A percentile compares a stretch with the other conserved stretches of the same genome.
These are phyloP conservation scores for Clitopilus passeckerianus DNA, from an alignment of 768 basidiomycete genomes.

Conservation along the genomic window DNA sequence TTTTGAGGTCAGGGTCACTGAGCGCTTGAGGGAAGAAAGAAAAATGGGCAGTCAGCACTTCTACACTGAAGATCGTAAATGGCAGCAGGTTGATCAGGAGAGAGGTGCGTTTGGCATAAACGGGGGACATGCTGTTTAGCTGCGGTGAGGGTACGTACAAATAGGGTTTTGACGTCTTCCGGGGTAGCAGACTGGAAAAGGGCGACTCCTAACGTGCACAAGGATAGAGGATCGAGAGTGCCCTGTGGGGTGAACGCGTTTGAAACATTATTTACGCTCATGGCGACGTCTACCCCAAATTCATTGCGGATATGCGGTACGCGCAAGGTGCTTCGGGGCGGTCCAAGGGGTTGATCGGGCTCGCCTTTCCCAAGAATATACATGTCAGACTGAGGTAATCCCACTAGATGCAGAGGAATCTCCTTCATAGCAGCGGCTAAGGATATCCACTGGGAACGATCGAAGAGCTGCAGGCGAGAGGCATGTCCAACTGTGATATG, in stretches of 20 bases:
- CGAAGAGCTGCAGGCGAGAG: slow-evolving; percentile 51
- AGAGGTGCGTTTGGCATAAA: not conserved
- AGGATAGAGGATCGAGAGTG: slow-evolving; percentile 52
- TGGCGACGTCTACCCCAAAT: slow-evolving; percentile 43
- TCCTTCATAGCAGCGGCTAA: slow-evolving; percentile 33
- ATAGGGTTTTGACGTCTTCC: slow-evolving; percentile 37
- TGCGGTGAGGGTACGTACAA: slow-evolving; percentile 25
- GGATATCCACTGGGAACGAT: slow-evolving; percentile 37
- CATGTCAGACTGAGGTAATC: slow-evolving; percentile 59
- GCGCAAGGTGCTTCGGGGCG: slow-evolving; percentile 51
- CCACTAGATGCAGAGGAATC: slow-evolving; percentile 49
- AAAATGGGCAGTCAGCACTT: slow-evolving; percentile 4
- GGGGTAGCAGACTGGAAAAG: slow-evolving; percentile 55
- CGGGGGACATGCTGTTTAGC: not conserved
- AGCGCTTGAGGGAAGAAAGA: slow-evolving; percentile 27
- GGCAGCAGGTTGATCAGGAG: not conserved
- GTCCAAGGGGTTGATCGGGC: slow-evolving; percentile 27
- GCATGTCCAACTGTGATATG: slow-evolving; percentile 57
- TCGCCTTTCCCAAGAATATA: slow-evolving; percentile 59
- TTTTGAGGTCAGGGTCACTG: slow-evolving; percentile 50
- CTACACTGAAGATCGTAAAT: not conserved
- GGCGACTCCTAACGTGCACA: slow-evolving; percentile 54
- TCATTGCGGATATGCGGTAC: slow-evolving; percentile 41
- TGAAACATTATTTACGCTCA: slow-evolving; percentile 61
- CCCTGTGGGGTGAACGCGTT: slow-evolving; percentile 72